phyloP scores from a whole-genome alignment of 1,139 yeast species.

The Candida labiduridarum region DNA sequence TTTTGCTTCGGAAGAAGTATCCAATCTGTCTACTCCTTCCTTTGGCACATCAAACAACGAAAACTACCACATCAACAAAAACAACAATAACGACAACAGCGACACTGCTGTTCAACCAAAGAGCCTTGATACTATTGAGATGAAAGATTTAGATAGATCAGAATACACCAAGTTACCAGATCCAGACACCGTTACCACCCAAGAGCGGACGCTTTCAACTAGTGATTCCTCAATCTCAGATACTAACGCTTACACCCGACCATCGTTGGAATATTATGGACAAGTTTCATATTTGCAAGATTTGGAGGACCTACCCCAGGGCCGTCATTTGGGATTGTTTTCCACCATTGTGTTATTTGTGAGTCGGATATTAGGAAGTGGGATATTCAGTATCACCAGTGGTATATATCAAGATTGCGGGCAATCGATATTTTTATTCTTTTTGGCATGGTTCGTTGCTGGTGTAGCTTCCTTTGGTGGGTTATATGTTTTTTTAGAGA shows the following conservation, averaged over 20 bases:
- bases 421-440: slow-evolving; percentile 61
- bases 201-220: not conserved
- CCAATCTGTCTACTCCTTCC: not conserved
- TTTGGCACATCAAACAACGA: not conserved
- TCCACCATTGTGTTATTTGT: slow-evolving; percentile 66
- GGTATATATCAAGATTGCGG: slow-evolving; percentile 69
- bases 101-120: not conserved
- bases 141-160: slow-evolving; percentile 15
- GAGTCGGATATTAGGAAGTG: slow-evolving; percentile 75
- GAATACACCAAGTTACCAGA: slow-evolving; percentile 15
- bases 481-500: slow-evolving; percentile 62
- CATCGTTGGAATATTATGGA: slow-evolving; percentile 8
- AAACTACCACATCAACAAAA: no score
- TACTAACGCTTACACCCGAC: slow-evolving; percentile 5
- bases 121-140: slow-evolving; percentile 12
- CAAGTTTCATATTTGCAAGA: slow-evolving; percentile 24
- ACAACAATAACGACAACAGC: not conserved
- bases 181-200: slow-evolving; percentile 5
- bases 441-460: slow-evolving; percentile 62
- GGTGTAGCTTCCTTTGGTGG: slow-evolving; percentile 68
- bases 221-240: slow-evolving; percentile 2
- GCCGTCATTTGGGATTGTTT: slow-evolving; percentile 69
- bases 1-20: not conserved
- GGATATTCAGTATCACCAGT: slow-evolving; percentile 73
- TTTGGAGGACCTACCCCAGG: slow-evolving; percentile 67